phyloP scores from a whole-genome alignment of 2,329 filamentous ascomycete genomes.

The Acrocalymma vagum region DNA sequence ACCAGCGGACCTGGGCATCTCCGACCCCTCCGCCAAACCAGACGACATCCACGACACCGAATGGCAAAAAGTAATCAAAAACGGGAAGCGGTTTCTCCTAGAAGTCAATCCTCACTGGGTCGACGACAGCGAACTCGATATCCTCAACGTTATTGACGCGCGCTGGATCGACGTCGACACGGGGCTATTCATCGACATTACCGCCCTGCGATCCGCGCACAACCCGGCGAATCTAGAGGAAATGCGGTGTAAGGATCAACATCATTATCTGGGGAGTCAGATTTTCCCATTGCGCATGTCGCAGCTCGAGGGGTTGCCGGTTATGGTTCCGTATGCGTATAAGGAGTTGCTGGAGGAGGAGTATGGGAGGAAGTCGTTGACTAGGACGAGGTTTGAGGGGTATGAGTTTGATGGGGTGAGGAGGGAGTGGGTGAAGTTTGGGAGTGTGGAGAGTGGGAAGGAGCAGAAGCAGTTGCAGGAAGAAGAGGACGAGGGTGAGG shows the following conservation, averaged over 20 bases:
- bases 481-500: conserved; percentile 2
- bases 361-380: conserved; percentile 61
- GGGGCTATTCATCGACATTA: conserved; percentile 70
- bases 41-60: not conserved
- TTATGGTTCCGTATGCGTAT: conserved; percentile 66
- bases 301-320: conserved; percentile 61
- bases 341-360: conserved; percentile 62
- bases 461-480: conserved; percentile 3
- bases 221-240: conserved; percentile 5
- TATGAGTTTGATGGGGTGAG: conserved; percentile 49
- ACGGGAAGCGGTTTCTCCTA: conserved; percentile 58
- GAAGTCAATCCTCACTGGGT: conserved; percentile 67
- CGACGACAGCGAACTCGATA: conserved; percentile 55
- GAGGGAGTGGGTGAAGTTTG: conserved; percentile 30
- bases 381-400: conserved; percentile 54
- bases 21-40: too few relatives aligned
- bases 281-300: conserved; percentile 66
- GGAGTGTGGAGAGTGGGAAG: conserved; percentile 1
- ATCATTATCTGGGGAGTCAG: conserved; percentile 61
- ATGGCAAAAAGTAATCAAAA: conserved; percentile 18
- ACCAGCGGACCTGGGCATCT: conserved; percentile 16
- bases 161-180: conserved; percentile 68
- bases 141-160: conserved; percentile 65
- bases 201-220: conserved; percentile 56
- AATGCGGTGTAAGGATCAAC: conserved; percentile 63